phyloP scores from a whole-genome alignment of 176 grass and related monocot species.

The Neostapfia colusana region DNA sequence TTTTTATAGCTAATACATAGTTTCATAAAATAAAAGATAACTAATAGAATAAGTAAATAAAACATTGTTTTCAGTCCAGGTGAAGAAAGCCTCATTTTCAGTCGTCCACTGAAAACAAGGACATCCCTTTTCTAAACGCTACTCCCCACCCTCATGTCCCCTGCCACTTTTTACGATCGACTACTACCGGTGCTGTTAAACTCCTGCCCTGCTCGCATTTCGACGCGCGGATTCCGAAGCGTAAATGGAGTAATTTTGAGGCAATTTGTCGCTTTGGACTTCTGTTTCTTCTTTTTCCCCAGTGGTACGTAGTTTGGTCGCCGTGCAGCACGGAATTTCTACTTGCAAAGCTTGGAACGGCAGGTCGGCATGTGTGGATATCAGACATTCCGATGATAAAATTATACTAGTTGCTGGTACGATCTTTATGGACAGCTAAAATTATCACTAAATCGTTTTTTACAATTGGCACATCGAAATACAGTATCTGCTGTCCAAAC shows the following conservation, averaged over 20 bases:
- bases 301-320: not conserved
- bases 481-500: not conserved
- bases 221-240: conserved; percentile 34
- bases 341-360: not conserved
- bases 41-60: no score
- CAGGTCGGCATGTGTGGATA: conserved; percentile 30
- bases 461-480: not conserved
- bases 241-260: conserved; percentile 38
- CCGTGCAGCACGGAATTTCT: not conserved
- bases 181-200: conserved; percentile 23
- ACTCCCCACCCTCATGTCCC: conserved; percentile 32
- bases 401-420: not conserved
- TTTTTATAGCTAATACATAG: no score
- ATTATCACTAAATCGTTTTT: not conserved
- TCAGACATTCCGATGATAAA: conserved; percentile 30
- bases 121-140: not conserved
- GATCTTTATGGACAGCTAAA: not conserved
- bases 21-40: no score
- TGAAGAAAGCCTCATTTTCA: no score
- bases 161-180: conserved; percentile 27
- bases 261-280: conserved; percentile 41
- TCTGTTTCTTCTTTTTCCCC: conserved; percentile 37
- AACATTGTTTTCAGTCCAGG: no score
- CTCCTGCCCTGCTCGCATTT: not conserved
- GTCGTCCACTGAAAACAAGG: no score